These are phyloP conservation scores for Keithomyces neogunnii DNA, from an alignment of 2,329 filamentous ascomycete species.

Conservation along the genomic window DNA sequence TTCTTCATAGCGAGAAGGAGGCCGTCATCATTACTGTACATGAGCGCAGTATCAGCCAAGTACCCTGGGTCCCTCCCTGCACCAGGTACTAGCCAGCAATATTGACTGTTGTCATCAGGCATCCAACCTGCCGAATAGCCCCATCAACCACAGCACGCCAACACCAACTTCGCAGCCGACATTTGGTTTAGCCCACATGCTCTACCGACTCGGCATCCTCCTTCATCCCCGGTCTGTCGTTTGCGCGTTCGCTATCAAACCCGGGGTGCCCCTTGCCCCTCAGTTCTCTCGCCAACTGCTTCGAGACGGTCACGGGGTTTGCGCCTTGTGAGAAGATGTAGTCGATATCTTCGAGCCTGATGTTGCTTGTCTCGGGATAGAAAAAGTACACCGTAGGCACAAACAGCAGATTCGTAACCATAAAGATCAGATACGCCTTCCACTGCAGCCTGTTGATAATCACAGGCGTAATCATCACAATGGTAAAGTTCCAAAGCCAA, in stretches of 20 bases:
- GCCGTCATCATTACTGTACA: no score
- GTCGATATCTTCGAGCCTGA: conserved; percentile 23
- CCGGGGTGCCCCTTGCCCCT: neutral
- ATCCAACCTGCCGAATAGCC: no score
- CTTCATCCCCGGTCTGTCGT: no score
- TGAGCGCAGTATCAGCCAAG: no score
- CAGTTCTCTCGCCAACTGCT: conserved; percentile 1
- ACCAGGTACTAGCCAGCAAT: no score
- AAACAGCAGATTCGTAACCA: conserved; percentile 35
- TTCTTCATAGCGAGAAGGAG: no score
- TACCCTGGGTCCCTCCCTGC: no score
- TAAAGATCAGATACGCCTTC: conserved; percentile 46
- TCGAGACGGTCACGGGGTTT: conserved; percentile 10
- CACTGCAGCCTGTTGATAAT: conserved; percentile 37
- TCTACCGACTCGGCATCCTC: no score
- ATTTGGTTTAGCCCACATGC: no score
- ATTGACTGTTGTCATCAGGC: no score
- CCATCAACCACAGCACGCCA: no score
- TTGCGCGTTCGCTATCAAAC: neutral
- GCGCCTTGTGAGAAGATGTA: conserved; percentile 32
- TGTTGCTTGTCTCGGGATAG: conserved; percentile 44
- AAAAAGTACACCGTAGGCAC: conserved; percentile 34
- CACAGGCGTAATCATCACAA: conserved; percentile 44
- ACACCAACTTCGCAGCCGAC: no score
- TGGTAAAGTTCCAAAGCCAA: conserved; percentile 27